Base-by-base conservation (phyloP, 2,329 filamentous ascomycete species). In the Curvularia sp. region DNA sequence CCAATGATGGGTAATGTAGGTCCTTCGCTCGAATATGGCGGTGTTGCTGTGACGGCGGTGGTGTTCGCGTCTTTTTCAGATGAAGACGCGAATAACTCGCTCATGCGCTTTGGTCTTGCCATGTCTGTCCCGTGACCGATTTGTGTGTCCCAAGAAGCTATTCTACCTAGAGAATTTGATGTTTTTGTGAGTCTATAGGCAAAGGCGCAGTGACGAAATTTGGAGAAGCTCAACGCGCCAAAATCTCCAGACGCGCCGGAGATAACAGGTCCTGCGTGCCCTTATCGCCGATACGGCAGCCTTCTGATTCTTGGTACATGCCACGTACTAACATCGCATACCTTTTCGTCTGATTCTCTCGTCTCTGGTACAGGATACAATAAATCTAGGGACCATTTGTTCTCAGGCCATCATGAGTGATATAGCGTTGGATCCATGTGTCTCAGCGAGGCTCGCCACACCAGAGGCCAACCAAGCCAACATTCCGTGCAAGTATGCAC, bases 1-100 rank as follows among this genome's bases (percentile, higher is more conserved):
- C 48, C 58, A 28, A 65, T 54, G 13, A 68, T 49, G 4, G 67
- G 64, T 1, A 71, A 53, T 9, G 67, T 67, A 38, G 68, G 65
- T 6, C 63, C 65, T 13, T 69, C 67, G 59, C 67, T 71, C 5
- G 66, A 66, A 46, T 63, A 65, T 20, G 57, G 56, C 9, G 53
- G 61, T 26, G 53, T 57, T 10, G 57, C 53, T 2, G 56, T 57
- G 30, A 59, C 9, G 6, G 42, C 33, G 9, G 49, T 54, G 10
- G 38, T 57, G 41, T 46, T 50, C 12, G 47, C 48, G 47, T 57
- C 55, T 24, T 58, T 59, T 44, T 57, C 50, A 7, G 54, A 50
- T 5, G 61, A 66, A 5, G 67, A 66, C 20, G 55, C 50, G 46
- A 70, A 65, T 9, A 70, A 60, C 33, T 68, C 66, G 55, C 60